Base-by-base conservation (phyloP, 306 rosid genomes). In the Fagus crenata region DNA sequence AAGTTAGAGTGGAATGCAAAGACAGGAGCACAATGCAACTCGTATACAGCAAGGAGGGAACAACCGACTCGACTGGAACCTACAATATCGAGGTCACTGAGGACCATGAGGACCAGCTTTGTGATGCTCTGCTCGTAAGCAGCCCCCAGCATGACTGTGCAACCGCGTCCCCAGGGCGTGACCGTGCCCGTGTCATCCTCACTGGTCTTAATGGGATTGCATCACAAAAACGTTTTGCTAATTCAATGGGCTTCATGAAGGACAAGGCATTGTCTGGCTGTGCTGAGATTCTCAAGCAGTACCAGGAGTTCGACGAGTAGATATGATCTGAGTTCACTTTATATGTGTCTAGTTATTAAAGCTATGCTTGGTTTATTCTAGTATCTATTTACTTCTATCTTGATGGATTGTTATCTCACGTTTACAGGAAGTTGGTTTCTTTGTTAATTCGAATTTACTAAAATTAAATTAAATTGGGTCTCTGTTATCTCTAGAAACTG, bases 141-240 rank as follows among this genome's bases (percentile, higher is more conserved):
- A 96, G 98, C 81, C 85, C 90, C 18, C 80, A 84, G 68, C 1
- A 7, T 69, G 17, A n/a, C 3, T 96, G 99, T 32, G 65, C 76
- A 0, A 73, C 75, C 32, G 69, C 37, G 1, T 46, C 91, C 51
- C 90, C 89, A 1, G 98, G 93, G 1, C 97, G 97, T 8, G 98
- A 96, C 53, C 83, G 89, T 36, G 91, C 99, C 31, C 93, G 90
- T 2, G 96, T 96, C 51, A 81, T 87, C 75, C 99, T 96, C 71
- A 92, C 97, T 0, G 67, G 85, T 71, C 39, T 77, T 87, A 96
- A 96, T 2, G 99, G 99, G 74, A 89, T 96, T 18, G 85, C 89
- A 51, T 82, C 97, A 0, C n/a, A 82, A 5, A 43, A 77, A 0
- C 91, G 99, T 31, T 84, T 41, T 39, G 93, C 87, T 84, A 96